A percentile compares a stretch with the other conserved stretches of the same genome.
Conservation (phyloP, 352 stramenopile genomes). For the Pythium pyrilobum region DNA sequence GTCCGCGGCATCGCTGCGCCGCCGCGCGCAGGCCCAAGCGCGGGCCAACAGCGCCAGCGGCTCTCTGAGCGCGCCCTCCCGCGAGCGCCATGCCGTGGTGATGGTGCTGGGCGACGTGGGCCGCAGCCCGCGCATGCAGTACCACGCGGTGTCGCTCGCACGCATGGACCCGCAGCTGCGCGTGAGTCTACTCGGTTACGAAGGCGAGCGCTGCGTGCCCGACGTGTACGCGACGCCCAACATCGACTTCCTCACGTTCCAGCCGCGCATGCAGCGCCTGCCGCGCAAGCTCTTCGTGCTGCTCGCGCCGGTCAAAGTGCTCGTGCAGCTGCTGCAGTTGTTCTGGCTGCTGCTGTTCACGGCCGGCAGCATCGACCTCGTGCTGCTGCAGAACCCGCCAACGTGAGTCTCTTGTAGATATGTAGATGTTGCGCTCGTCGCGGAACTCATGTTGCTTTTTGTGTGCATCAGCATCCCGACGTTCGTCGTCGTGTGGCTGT, state of each 20-base stretch:
- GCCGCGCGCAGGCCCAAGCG: constrained; percentile 22
- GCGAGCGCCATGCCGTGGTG: constrained; percentile 73
- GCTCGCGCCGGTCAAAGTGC: constrained; percentile 82
- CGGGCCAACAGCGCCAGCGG: constrained; percentile 5
- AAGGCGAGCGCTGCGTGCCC: constrained; percentile 85
- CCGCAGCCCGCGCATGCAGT: constrained; percentile 98
- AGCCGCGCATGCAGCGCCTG: constrained; percentile 53
- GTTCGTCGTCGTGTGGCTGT: constrained; percentile 88
- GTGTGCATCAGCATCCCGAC: constrained; percentile 78
- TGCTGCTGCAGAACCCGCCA: constrained; percentile 98
- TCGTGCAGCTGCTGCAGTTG: constrained; percentile 78
- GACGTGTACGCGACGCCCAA: constrained; percentile 55
- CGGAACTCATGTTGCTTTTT: constrained; percentile 18
- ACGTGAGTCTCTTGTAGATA: constrained; percentile 35
- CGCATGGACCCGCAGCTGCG: constrained; percentile 45
- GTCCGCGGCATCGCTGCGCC: constrained; percentile 9
- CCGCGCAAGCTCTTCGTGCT: constrained; percentile 63
- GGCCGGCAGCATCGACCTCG: constrained; percentile 78
- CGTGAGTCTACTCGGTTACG: constrained; percentile 94
- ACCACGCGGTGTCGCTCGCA: constrained; percentile 95
- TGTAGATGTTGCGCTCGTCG: constrained; percentile 8
- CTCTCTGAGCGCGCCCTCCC: neutral
- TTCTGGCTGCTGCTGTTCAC: constrained; percentile 72
- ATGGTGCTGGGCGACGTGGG: constrained; percentile 95
- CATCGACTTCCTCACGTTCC: constrained; percentile 75